Base-by-base conservation (phyloP, 129 eudicot genomes). In the Flaveria linearis region DNA sequence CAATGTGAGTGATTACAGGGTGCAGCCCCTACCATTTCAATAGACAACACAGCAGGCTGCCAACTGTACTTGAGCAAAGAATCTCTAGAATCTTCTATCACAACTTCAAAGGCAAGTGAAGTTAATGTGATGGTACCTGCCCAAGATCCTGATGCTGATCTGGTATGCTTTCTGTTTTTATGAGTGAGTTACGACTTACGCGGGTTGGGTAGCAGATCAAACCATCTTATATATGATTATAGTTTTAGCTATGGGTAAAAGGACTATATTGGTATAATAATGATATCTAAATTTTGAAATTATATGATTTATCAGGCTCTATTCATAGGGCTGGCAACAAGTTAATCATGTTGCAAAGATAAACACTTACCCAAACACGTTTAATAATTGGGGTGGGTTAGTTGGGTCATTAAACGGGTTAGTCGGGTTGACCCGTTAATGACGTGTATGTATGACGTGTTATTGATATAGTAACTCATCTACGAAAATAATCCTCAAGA, bases 31-130 rank as follows among this genome's bases (percentile, higher is more conserved):
- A 91, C 98, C 26, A 88, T 94, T 51, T 94, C 98, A n/a, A 81
- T 94, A 74, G 98, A 94, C 81, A 94, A 91, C 68, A 87, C 99
- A 4, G 77, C 88, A 51, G 99, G 99, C 13, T 91, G 97, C 84
- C 97, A 89, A 72, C 75, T 94, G 78, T 94, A 86, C 76, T 80
- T 94, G 84, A 87, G 93, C 90, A 83, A 87, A 81, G 92, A 87
- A 52, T 86, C 99, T 77, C 82, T 94, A 50, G 92, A 78, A 25
- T 74, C 96, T 64, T 88, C 97, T 72, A 84, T 94, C 72, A 94
- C 99, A 75, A 88, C 99, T 14, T 96, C 97, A 18, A 94, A 94
- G 86, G 91, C 97, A 33, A 91, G 93, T 82, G 99, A 94, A 86
- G 82, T 91, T 71, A 94, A 94, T 72, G 97, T 94, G 18, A 72